Base-by-base conservation (phyloP, 306 rosid species). In the Abrus precatorius region DNA sequence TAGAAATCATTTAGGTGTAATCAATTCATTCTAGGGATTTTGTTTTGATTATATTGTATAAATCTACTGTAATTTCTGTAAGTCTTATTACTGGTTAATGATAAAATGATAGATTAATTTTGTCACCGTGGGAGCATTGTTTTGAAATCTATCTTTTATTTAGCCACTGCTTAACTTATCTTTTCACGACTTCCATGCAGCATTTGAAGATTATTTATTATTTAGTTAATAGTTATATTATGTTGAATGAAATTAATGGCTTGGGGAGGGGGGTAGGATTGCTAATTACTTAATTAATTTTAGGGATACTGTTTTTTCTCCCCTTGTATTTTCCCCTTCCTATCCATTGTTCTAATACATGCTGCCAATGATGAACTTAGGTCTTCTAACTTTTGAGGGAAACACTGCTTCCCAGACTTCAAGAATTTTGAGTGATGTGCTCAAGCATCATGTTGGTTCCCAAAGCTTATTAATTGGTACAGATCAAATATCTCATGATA, bases 401-500 rank as follows among this genome's bases (percentile, higher is more conserved):
- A 83, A 77, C 77, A 85, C 85, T 60, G 93, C 93, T 70, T 82
- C 94, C 74, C 94, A 87, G 75, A 88, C 96, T 85, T 88, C 92
- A 52, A 69, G 61, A 83, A 84, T 95, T 56, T 72, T 93, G 80
- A 90, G 74, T 74, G 89, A 89, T 85, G 74, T 95, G 82, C 91
- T 95, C 73, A 85, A 76, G 80, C 80, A 76, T 77, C 85, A 52
- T 82, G 60, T 87, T 61, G 88, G 83, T 69, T 80, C 64, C 43
- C 82, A 69, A 32, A 57, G 80, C 83, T 74, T 84, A 60, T 72
- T 40, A 77, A 71, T 74, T 41, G 74, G 36, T 53, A 72, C 83
- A 74, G 84, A 79, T 80, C 81, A 77, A 81, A 77, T 68, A 78
- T 75, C 56, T 72, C 66, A 85, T 48, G 87, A 82, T 44, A 80